These are phyloP conservation scores for Amanita fuliginea DNA, from an alignment of 768 basidiomycete genomes.

Conservation along the genomic window DNA sequence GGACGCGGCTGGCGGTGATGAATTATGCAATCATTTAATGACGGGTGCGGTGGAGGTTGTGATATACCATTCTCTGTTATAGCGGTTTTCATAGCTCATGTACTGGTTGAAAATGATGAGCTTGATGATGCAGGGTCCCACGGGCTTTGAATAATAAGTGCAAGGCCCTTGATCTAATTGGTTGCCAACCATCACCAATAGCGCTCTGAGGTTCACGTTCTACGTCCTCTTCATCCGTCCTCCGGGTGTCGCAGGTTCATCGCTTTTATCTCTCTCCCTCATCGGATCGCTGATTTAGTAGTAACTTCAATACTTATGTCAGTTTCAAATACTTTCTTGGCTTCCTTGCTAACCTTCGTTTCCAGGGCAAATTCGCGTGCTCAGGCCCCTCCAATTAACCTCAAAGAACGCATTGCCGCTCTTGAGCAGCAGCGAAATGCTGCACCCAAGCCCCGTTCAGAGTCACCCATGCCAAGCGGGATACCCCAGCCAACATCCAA, in stretches of 20 bases:
- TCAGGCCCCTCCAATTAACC: conserved; percentile 33
- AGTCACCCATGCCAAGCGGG: conserved; percentile 15
- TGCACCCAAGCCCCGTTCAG: conserved; percentile 9
- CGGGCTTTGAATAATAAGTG: not conserved
- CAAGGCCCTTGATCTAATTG: not conserved
- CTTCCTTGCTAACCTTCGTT: not conserved
- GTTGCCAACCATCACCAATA: conserved; percentile 5
- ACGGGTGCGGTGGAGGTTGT: too few relatives aligned
- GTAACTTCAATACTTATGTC: not conserved
- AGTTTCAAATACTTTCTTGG: not conserved
- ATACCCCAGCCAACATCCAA: conserved; percentile 17
- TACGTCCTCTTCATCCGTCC: not conserved
- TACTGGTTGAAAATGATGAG: not conserved
- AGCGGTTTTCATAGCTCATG: too few relatives aligned
- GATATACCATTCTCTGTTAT: too few relatives aligned
- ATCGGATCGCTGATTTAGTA: not conserved
- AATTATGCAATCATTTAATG: too few relatives aligned
- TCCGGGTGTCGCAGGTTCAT: not conserved
- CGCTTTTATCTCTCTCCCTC: not conserved
- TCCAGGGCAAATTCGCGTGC: conserved; percentile 20
- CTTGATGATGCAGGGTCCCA: not conserved
- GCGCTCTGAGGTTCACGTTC: not conserved
- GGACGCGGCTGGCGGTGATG: too few relatives aligned
- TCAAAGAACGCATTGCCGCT: conserved; percentile 79
- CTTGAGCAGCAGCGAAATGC: conserved; percentile 60